Conservation (phyloP, 2,329 filamentous ascomycete species). For the Phaeosphaeriaceae sp. region DNA sequence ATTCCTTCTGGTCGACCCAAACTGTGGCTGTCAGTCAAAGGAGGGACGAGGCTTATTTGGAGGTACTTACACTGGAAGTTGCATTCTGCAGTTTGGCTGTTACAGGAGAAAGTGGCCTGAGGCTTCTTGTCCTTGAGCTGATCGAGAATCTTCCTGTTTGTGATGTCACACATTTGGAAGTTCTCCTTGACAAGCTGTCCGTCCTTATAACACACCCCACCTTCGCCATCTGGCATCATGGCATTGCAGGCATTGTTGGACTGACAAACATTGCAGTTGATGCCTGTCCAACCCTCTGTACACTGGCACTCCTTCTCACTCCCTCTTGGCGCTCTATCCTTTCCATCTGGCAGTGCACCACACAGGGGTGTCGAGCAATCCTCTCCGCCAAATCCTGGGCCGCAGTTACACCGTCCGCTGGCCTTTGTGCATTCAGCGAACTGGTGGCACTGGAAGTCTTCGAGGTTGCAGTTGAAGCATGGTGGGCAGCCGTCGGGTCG, state of each 20-base stretch:
- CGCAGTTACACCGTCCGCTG: constrained; percentile 92
- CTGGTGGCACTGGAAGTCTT: constrained; percentile 89
- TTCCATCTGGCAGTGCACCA: constrained; percentile 81
- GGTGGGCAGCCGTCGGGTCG: constrained; percentile 80
- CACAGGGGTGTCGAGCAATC: constrained; percentile 92
- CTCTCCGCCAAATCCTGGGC: constrained; percentile 89
- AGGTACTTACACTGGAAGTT: constrained; percentile 85
- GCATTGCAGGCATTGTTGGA: constrained; percentile 83
- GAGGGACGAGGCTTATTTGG: not conserved
- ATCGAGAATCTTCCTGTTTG: constrained; percentile 90
- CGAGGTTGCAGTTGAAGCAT: constrained; percentile 97
- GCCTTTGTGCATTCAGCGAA: constrained; percentile 87
- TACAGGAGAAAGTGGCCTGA: constrained; percentile 93
- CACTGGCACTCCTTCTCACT: constrained; percentile 75
- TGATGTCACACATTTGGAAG: constrained; percentile 97
- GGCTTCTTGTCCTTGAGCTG: constrained; percentile 84
- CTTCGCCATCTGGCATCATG: constrained; percentile 81
- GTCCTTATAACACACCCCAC: constrained; percentile 89
- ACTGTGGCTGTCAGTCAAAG: constrained; percentile 61
- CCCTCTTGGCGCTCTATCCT: constrained; percentile 75
- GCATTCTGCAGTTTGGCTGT: constrained; percentile 74
- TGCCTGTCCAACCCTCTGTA: constrained; percentile 91
- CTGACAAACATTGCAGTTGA: constrained; percentile 96
- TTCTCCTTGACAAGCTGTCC: constrained; percentile 92
- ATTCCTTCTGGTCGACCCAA: constrained; percentile 93